Conservation (phyloP, 768 basidiomycete species). For the Gelatoporia subvermispora region DNA sequence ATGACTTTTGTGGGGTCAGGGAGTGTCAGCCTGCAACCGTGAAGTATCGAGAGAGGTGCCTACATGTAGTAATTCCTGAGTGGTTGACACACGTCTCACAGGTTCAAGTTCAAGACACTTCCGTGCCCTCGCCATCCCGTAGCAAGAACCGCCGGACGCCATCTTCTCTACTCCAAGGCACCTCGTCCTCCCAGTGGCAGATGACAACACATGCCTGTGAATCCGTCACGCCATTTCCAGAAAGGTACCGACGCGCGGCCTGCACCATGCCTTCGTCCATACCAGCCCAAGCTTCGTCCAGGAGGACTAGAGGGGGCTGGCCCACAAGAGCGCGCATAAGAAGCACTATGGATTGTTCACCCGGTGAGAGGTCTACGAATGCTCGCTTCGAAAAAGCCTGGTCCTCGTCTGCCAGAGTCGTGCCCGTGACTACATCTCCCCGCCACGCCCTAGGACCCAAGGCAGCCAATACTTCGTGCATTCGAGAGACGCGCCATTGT, state of each 20-base stretch:
- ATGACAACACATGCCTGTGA: conserved; percentile 81
- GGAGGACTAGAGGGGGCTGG: conserved; percentile 64
- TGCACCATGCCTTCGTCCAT: conserved; percentile 81
- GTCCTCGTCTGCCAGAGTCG: conserved; percentile 17
- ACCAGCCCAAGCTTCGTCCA: conserved; percentile 93
- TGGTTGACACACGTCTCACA: too few species aligned
- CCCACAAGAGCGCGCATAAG: conserved; percentile 84
- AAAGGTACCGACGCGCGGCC: conserved; percentile 59
- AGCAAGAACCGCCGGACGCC: conserved; percentile 39
- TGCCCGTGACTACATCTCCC: conserved; percentile 1
- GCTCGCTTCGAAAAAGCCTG: conserved; percentile 40
- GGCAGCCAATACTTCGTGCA: conserved; percentile 55
- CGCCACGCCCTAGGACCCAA: conserved; percentile 60
- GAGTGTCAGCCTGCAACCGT: too few species aligned
- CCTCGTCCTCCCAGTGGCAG: conserved; percentile 89
- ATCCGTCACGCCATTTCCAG: conserved; percentile 40
- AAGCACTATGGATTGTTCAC: conserved; percentile 77
- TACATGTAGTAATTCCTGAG: too few species aligned
- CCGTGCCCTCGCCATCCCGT: conserved; percentile 25
- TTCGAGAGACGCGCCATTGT: conserved; percentile 34
- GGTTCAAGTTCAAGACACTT: conserved; percentile 5
- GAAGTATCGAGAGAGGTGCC: too few species aligned
- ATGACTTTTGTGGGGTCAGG: too few species aligned
- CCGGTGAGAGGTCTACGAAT: conserved; percentile 65
- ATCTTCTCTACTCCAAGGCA: conserved; percentile 69